Conservation (phyloP, 305 asterid genomes). For the Rubia occidens region DNA sequence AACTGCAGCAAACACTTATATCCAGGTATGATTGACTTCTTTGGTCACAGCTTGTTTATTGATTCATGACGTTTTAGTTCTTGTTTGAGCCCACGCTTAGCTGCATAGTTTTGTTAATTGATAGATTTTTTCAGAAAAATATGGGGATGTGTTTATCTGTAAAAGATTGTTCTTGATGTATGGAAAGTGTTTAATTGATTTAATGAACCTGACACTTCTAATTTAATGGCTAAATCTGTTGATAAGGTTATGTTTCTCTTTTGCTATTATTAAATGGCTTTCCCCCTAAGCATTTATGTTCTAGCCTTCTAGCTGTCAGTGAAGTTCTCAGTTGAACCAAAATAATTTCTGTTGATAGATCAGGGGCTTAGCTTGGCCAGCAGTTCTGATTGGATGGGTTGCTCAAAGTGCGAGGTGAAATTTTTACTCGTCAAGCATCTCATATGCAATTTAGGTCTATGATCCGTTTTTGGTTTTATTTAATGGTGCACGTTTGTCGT, state of each 20-base stretch:
- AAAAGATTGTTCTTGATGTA: neutral
- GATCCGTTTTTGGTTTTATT: neutral
- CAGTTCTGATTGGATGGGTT: constrained; percentile 91
- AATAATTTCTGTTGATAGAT: constrained; percentile 41
- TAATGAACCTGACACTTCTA: neutral
- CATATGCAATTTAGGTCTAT: neutral
- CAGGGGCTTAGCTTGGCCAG: constrained; percentile 97
- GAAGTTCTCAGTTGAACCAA: constrained; percentile 6
- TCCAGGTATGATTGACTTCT: constrained; percentile 49
- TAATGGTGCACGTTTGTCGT: constrained; percentile 14
- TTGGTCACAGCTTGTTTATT: neutral
- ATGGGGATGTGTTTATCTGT: neutral
- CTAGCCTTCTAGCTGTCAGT: neutral
- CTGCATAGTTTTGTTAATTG: neutral
- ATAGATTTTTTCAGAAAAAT: no score
- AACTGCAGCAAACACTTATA: constrained; percentile 77
- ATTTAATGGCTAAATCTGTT: neutral
- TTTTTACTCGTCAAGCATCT: constrained; percentile 3
- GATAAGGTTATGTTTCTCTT: neutral
- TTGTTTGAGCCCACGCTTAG: neutral
- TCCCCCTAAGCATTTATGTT: neutral
- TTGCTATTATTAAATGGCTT: neutral
- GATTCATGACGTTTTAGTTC: neutral
- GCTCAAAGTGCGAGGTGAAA: constrained; percentile 95
- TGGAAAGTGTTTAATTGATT: neutral